Percentiles rank a stretch among this genome's conserved stretches.
Conservation (phyloP, 1,284 basidiomycete genomes). For the Macrocystidia cucumis region DNA sequence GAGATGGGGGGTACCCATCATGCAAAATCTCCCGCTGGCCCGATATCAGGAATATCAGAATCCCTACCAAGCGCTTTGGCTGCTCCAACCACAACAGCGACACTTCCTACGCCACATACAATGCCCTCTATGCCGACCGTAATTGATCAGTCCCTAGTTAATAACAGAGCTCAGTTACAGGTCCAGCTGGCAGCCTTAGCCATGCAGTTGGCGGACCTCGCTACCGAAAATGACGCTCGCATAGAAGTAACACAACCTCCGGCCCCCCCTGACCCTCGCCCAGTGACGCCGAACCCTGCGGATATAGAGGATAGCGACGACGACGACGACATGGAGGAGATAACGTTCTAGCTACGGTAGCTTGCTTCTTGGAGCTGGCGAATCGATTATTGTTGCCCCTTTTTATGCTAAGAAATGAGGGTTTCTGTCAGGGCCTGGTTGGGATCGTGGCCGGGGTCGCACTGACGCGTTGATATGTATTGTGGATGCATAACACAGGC, state of each 20-base stretch:
- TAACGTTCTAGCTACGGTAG: slow-evolving; percentile 15
- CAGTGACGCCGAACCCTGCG: slow-evolving; percentile 8
- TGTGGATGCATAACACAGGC: too few relatives aligned
- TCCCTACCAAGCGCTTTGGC: slow-evolving; percentile 2
- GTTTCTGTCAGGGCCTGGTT: too few relatives aligned
- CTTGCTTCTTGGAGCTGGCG: too few relatives aligned
- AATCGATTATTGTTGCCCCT: too few relatives aligned
- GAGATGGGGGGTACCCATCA: slow-evolving; percentile 21
- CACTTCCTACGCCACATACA: not conserved
- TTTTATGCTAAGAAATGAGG: too few relatives aligned
- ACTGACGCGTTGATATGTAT: too few relatives aligned
- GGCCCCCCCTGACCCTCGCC: slow-evolving; percentile 4
- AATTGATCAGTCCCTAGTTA: slow-evolving; percentile 2
- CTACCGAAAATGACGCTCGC: slow-evolving; percentile 12
- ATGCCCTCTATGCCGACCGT: not conserved
- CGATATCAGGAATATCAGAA: slow-evolving; percentile 2
- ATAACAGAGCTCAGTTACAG: slow-evolving; percentile 16
- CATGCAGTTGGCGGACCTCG: slow-evolving; percentile 21
- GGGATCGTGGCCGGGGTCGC: too few relatives aligned
- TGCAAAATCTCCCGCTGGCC: slow-evolving; percentile 2
- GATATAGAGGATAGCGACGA: slow-evolving; percentile 18
- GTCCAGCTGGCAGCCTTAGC: slow-evolving; percentile 20
- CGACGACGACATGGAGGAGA: slow-evolving; percentile 31
- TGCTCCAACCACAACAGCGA: not conserved
- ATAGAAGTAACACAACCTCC: slow-evolving; percentile 1